These are phyloP conservation scores for Anaeramoeba flamelloides DNA, from an alignment of 78 protist species.

Conservation along the genomic window DNA sequence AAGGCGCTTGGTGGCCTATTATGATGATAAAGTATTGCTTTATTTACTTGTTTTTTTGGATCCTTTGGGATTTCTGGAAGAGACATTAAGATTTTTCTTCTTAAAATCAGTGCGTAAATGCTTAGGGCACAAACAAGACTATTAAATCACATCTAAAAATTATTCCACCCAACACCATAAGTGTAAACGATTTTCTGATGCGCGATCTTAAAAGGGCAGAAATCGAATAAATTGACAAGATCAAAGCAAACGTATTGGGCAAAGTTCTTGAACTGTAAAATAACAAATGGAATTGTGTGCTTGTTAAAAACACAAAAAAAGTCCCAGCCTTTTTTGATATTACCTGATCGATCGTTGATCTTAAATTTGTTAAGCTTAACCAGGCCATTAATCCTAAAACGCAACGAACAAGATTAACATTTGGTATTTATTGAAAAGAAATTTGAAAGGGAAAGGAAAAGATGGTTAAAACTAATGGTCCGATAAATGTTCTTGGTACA, in stretches of 20 bases:
- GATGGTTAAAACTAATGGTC: constrained; percentile 33
- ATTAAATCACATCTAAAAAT: constrained; percentile 24
- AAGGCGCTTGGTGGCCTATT: no score
- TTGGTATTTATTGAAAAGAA: background rate
- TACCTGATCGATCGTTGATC: no score
- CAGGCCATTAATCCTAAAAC: background rate
- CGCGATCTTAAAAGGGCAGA: background rate
- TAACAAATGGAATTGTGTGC: constrained; percentile 48
- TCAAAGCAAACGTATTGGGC: constrained; percentile 68
- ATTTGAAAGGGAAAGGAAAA: background rate
- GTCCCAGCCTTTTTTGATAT: background rate
- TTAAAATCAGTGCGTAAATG: no score
- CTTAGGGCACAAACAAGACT: background rate
- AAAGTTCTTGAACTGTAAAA: constrained; percentile 65
- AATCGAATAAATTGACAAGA: constrained; percentile 14
- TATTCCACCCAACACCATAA: constrained; percentile 24
- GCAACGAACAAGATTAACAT: constrained; percentile 2
- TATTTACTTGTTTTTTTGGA: no score
- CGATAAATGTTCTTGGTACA: constrained; percentile 74
- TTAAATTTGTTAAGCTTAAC: background rate
- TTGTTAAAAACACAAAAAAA: constrained; percentile 15
- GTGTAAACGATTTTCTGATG: background rate
- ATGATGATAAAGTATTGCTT: no score
- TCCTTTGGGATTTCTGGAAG: no score
- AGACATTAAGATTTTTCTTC: no score